These are phyloP conservation scores for Colletotrichum tamarilloi DNA, from an alignment of 2,329 filamentous ascomycete species.

Conservation along the genomic window DNA sequence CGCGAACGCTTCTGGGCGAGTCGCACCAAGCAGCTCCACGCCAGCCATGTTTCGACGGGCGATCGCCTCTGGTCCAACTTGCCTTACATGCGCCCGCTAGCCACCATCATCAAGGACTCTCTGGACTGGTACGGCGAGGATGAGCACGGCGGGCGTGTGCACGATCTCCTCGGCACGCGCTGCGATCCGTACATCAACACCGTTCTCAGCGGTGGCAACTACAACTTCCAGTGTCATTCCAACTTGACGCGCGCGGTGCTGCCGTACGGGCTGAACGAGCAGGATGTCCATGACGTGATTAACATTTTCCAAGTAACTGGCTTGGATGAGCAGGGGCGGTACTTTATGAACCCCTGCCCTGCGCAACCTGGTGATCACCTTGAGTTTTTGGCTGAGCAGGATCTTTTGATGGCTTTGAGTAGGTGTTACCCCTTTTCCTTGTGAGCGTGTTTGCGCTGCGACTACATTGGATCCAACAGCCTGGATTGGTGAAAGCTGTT, in stretches of 20 bases:
- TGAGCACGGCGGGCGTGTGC: slow-evolving; percentile 73
- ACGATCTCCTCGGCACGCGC: slow-evolving; percentile 84
- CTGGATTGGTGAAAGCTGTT: not conserved
- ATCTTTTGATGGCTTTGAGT: slow-evolving; percentile 73
- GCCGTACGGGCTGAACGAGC: slow-evolving; percentile 75
- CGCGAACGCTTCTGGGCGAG: slow-evolving; percentile 86
- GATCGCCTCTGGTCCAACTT: slow-evolving; percentile 83
- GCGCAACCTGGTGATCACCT: slow-evolving; percentile 69
- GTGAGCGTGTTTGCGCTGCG: not conserved
- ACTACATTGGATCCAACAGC: not conserved
- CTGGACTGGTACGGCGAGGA: slow-evolving; percentile 71
- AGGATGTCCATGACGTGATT: slow-evolving; percentile 85
- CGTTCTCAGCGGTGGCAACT: slow-evolving; percentile 73
- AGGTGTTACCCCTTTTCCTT: not conserved
- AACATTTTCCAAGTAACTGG: slow-evolving; percentile 91
- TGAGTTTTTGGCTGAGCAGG: slow-evolving; percentile 84
- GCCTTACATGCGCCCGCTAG: slow-evolving; percentile 80
- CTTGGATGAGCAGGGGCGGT: slow-evolving; percentile 75
- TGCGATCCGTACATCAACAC: slow-evolving; percentile 88
- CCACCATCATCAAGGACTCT: slow-evolving; percentile 77
- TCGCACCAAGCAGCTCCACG: slow-evolving; percentile 82
- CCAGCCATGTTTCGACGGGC: slow-evolving; percentile 76
- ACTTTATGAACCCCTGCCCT: slow-evolving; percentile 78
- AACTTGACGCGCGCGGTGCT: slow-evolving; percentile 81
- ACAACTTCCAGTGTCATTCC: slow-evolving; percentile 87